Evolutionary conservation across 2,329 filamentous ascomycete species (phyloP), one percentile per base, ranked within the genome.

Genomic region (Zarea fungicola): DNA sequence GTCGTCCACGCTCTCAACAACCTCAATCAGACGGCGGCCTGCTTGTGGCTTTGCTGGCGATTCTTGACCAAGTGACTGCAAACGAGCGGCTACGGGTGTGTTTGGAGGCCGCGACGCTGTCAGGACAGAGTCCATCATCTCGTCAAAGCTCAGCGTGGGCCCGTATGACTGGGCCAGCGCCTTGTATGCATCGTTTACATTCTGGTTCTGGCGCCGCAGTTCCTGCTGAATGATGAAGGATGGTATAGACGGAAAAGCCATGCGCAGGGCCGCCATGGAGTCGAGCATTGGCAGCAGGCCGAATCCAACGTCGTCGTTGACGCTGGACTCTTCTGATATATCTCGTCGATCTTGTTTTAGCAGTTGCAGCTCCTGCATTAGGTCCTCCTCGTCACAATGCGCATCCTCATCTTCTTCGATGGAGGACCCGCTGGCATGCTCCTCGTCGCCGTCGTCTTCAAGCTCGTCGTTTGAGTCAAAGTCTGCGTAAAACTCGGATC

Each of bases 211-310:
- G n/a, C 56, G 61, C 6, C 56, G 52, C 3, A 75, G 55, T 2
- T 70, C 57, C 6, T 60, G 58, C 43, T 73, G 63, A 44, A 70
- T 69, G 7, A 63, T 54, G 3, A 61, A 55, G 6, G 62, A 54
- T 1, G 68, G 58, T 8, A 65, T 68, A 6, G 60, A 56, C 2
- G 75, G 75, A 36, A 76, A 79, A 0, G 74, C 72, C 14, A 61
- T 56, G 36, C 62, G 66, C 2, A 76, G 56, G n/a, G 65, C 62
- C 4, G 59, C 57, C 19, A 65, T 58, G 25, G 29, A 40, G 25
- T 44, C 42, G 21, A 47, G 28, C 28, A 23, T 50, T 2, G 39
- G 46, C 13, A 51, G 46, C 21, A 47, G 29, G 34, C 43, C 47
- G 16, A 34, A 45, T 10, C 34, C 42, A 16, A 42, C 39, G 14